phyloP scores from a whole-genome alignment of 768 basidiomycete species.

The Gyrodon lividus region DNA sequence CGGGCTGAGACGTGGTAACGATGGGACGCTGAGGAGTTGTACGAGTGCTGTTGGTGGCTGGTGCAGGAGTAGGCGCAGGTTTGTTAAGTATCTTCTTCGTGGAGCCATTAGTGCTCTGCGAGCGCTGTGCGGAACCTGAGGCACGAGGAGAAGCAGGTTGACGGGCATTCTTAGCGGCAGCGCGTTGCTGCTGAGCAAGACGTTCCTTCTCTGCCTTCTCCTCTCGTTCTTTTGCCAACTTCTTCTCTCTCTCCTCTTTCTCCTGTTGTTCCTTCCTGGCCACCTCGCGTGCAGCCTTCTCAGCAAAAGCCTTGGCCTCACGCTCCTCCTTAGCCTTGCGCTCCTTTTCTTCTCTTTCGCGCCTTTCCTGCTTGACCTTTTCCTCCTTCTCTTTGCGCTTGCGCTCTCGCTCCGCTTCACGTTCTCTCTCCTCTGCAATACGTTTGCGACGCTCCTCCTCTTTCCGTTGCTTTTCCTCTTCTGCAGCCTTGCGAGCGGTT shows the following conservation, averaged over 20 bases:
- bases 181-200: slow-evolving; percentile 48
- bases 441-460: slow-evolving; percentile 84
- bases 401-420: slow-evolving; percentile 71
- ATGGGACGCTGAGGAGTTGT: slow-evolving; percentile 38
- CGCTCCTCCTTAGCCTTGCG: slow-evolving; percentile 63
- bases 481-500: slow-evolving; percentile 66
- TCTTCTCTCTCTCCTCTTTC: slow-evolving; percentile 67
- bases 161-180: slow-evolving; percentile 45
- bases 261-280: slow-evolving; percentile 48
- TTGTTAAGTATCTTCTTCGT: slow-evolving; percentile 67
- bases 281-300: slow-evolving; percentile 43
- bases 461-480: slow-evolving; percentile 80
- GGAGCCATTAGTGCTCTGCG: slow-evolving; percentile 45
- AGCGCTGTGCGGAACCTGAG: slow-evolving; percentile 48
- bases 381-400: slow-evolving; percentile 77
- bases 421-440: slow-evolving; percentile 76
- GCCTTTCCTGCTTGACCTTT: slow-evolving; percentile 47
- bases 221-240: slow-evolving; percentile 60
- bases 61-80: slow-evolving; percentile 30
- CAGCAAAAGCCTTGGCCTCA: slow-evolving; percentile 53
- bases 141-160: slow-evolving; percentile 52
- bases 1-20: slow-evolving; percentile 42
- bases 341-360: slow-evolving; percentile 61
- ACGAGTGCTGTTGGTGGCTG: slow-evolving; percentile 34
- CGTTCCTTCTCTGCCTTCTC: slow-evolving; percentile 54